Evolutionary conservation across 495 filamentous ascomycete species (phyloP).

Genomic region (Penicillium ochrochloron): DNA sequence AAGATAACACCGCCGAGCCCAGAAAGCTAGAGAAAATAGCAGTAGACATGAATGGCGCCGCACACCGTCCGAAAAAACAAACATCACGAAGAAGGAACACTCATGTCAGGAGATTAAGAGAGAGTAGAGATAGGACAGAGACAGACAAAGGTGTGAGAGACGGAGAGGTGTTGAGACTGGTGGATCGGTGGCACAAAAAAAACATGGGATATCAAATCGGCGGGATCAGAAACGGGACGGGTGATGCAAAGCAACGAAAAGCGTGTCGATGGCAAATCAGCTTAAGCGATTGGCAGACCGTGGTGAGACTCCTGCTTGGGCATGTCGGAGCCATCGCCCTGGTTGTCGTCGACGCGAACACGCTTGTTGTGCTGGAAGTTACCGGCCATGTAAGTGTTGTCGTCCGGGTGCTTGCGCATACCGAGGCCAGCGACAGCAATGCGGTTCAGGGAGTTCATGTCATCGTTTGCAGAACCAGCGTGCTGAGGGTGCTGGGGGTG

Average conservation of each 20-base stretch:
- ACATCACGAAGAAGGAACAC: conserved; percentile 30
- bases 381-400: conserved; percentile 37
- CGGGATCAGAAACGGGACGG: conserved; percentile 7
- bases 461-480: conserved; percentile 40
- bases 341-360: conserved; percentile 39
- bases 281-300: conserved; percentile 37
- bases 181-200: conserved; percentile 17
- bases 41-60: conserved; percentile 24
- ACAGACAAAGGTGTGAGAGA: too few relatives aligned
- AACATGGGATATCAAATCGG: conserved; percentile 32
- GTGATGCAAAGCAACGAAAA: not conserved
- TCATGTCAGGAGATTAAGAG: not conserved
- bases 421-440: conserved; percentile 52
- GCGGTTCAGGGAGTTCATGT: conserved; percentile 52
- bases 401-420: conserved; percentile 52
- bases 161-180: too few relatives aligned
- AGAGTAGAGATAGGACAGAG: not conserved
- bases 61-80: conserved; percentile 37
- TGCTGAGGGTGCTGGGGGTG: conserved; percentile 27
- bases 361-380: conserved; percentile 43
- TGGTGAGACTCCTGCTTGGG: conserved; percentile 40
- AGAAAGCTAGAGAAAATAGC: conserved; percentile 11
- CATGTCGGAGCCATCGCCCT: conserved; percentile 32
- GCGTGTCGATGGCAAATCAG: too few relatives aligned
- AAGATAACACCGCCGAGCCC: conserved; percentile 27